phyloP scores from a whole-genome alignment of 345 rosid species.

The Salix caprea region DNA sequence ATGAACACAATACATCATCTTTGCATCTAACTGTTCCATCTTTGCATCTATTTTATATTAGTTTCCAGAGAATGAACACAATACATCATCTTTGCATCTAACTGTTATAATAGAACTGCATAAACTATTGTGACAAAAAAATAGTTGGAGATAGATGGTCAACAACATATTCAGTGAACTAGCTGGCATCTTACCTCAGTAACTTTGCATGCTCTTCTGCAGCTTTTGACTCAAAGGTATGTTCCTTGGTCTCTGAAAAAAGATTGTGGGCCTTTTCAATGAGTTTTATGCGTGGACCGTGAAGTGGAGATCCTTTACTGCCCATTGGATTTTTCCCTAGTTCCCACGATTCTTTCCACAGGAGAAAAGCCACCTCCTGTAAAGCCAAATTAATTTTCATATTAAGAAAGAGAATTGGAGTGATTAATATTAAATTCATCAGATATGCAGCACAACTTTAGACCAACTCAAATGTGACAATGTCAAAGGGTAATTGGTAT shows the following conservation, averaged over 20 bases:
- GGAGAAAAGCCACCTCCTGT: constrained; percentile 88
- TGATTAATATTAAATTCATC: neutral
- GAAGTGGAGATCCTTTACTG: constrained; percentile 90
- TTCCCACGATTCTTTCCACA: constrained; percentile 98
- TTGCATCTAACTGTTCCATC: neutral
- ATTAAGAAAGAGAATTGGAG: constrained; percentile 6
- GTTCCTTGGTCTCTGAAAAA: constrained; percentile 86
- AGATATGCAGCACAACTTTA: neutral
- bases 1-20: neutral
- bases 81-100: neutral
- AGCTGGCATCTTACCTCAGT: constrained; percentile 49
- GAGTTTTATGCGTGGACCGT: constrained; percentile 93
- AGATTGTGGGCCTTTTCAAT: constrained; percentile 75
- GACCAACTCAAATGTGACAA: neutral
- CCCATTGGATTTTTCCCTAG: constrained; percentile 91
- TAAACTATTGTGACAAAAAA: neutral
- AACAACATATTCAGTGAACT: neutral
- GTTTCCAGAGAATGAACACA: neutral
- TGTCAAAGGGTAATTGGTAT: neutral
- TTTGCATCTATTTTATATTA: neutral
- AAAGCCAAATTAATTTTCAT: constrained; percentile 9
- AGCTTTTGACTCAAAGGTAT: constrained; percentile 88
- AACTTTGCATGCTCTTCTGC: constrained; percentile 97
- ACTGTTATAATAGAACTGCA: neutral
- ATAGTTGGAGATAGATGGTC: neutral